These are phyloP conservation scores for Pseudogymnoascus sp. DNA, from an alignment of 2,329 filamentous ascomycete genomes.

Conservation along the genomic window DNA sequence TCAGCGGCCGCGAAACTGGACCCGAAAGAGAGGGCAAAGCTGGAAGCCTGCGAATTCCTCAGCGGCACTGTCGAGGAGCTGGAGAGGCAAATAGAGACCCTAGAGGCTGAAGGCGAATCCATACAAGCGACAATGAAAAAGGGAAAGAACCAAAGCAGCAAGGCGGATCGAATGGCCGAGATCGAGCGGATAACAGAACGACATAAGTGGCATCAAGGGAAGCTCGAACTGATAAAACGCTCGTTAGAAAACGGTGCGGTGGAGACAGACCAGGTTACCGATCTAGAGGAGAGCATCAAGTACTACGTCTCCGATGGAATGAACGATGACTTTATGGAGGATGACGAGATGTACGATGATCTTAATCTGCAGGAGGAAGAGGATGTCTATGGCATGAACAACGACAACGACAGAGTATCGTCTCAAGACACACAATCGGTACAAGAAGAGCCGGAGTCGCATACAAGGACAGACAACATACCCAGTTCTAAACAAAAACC, in stretches of 20 bases:
- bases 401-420: conserved; percentile 79
- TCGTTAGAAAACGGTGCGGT: conserved; percentile 88
- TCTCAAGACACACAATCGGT: conserved; percentile 91
- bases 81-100: conserved; percentile 83
- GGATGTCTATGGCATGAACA: conserved; percentile 70
- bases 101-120: conserved; percentile 82
- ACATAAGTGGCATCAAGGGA: conserved; percentile 94
- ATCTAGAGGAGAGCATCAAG: conserved; percentile 83
- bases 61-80: conserved; percentile 83
- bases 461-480: conserved; percentile 38
- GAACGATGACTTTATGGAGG: conserved; percentile 84
- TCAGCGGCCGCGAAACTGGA: conserved; percentile 88
- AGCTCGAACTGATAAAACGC: conserved; percentile 82
- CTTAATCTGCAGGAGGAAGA: conserved; percentile 89
- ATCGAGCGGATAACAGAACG: conserved; percentile 78
- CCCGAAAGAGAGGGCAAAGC: conserved; percentile 94
- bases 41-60: conserved; percentile 80
- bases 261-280: conserved; percentile 77
- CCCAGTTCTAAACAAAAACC: conserved; percentile 41
- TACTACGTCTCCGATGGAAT: conserved; percentile 91
- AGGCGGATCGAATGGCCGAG: conserved; percentile 80
- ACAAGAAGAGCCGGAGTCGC: conserved; percentile 71
- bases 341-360: conserved; percentile 93
- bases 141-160: conserved; percentile 76
- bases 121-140: conserved; percentile 90